phyloP scores from a whole-genome alignment of 2,329 filamentous ascomycete genomes.

The Sporothrix phasma region DNA sequence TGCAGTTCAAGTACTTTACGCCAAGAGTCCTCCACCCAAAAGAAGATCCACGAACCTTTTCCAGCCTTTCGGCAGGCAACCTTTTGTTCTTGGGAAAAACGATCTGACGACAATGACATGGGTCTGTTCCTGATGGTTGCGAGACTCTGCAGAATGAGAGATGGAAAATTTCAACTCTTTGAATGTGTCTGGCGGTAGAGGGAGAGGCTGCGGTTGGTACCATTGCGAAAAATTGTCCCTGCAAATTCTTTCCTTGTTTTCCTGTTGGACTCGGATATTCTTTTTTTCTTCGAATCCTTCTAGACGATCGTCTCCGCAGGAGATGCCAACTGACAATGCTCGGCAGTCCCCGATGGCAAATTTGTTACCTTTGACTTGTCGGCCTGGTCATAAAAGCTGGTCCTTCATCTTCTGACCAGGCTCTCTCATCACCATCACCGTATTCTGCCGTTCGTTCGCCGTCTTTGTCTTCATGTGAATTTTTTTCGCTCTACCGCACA shows the following conservation, averaged over 20 bases:
- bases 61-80: not conserved
- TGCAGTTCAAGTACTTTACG: too few species aligned
- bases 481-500: not conserved
- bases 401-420: not conserved
- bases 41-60: not conserved
- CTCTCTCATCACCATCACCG: not conserved
- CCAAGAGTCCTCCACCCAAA: too few species aligned
- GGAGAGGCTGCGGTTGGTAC: too few species aligned
- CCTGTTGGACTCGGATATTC: too few species aligned
- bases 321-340: not conserved
- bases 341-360: not conserved
- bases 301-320: too few species aligned
- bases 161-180: not conserved
- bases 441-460: not conserved
- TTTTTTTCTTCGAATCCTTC: too few species aligned
- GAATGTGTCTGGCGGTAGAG: not conserved
- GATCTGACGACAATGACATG: not conserved
- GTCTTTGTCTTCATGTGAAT: not conserved
- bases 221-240: too few species aligned
- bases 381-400: too few species aligned
- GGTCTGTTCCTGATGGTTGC: too few species aligned
- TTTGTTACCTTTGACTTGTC: too few species aligned
- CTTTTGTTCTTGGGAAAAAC: not conserved
- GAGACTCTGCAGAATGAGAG: not conserved
- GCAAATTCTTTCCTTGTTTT: too few species aligned